These are phyloP conservation scores for Mycena pura DNA, from an alignment of 768 basidiomycete genomes.

Conservation along the genomic window DNA sequence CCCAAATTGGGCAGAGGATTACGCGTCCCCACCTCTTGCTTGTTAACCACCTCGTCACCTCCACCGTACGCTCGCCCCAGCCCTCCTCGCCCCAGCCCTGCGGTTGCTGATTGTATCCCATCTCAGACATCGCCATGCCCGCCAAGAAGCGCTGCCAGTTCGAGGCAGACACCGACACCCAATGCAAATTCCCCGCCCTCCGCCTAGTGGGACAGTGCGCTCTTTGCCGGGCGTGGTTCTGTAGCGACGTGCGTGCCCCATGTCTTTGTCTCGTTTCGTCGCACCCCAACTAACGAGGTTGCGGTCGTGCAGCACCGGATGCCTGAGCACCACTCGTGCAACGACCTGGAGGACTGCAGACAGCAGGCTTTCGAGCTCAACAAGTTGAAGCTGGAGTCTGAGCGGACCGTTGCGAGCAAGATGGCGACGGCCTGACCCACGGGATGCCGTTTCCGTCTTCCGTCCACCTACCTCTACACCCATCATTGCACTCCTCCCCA, in stretches of 20 bases:
- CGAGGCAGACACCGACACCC: conserved; percentile 51
- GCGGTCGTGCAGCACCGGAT: conserved; percentile 71
- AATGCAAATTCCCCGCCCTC: conserved; percentile 80
- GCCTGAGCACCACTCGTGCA: conserved; percentile 88
- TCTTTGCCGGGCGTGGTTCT: conserved; percentile 80
- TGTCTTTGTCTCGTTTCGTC: conserved; percentile 15
- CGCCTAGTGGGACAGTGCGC: conserved; percentile 88
- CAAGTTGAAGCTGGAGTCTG: conserved; percentile 87
- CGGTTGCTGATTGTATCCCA: conserved; percentile 5
- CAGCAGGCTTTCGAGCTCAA: conserved; percentile 86
- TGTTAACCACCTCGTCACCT: too few species aligned
- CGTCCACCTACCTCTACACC: not conserved
- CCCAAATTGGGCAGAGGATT: too few species aligned
- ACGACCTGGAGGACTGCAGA: conserved; percentile 82
- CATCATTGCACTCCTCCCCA: conserved; percentile 2
- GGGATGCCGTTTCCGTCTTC: conserved; percentile 3
- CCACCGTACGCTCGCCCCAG: too few species aligned
- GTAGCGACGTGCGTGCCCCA: conserved; percentile 64
- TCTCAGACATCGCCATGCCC: conserved; percentile 58
- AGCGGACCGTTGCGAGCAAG: conserved; percentile 87
- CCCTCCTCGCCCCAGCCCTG: not conserved
- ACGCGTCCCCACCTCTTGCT: too few species aligned
- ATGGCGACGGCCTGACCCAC: conserved; percentile 75
- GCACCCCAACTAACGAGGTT: conserved; percentile 26
- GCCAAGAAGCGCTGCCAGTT: conserved; percentile 90